A percentile compares a stretch with the other conserved stretches of the same genome.
These are phyloP conservation scores for Suillus subaureus DNA, from an alignment of 768 basidiomycete species.

Conservation along the genomic window DNA sequence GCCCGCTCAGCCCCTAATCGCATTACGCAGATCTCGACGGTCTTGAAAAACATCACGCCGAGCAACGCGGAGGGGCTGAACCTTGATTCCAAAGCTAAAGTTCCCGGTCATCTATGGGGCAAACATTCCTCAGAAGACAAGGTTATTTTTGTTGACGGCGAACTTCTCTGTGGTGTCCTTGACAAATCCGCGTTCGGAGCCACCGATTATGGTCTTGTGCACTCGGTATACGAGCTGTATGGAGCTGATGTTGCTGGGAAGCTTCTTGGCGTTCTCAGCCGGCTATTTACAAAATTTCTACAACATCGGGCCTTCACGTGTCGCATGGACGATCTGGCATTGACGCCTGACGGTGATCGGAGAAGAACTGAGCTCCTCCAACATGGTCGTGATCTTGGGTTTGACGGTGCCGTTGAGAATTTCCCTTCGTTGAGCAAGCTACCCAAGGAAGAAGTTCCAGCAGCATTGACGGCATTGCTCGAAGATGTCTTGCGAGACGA, in stretches of 20 bases:
- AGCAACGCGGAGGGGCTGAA: constrained; percentile 77
- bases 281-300: constrained; percentile 95
- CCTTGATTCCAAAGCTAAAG: constrained; percentile 84
- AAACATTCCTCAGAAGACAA: constrained; percentile 78
- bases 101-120: constrained; percentile 86
- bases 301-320: constrained; percentile 98
- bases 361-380: constrained; percentile 68
- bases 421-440: constrained; percentile 72
- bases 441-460: constrained; percentile 54
- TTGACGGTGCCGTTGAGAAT: constrained; percentile 86
- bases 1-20: constrained; percentile 7
- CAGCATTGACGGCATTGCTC: constrained; percentile 65
- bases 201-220: constrained; percentile 93
- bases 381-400: constrained; percentile 72
- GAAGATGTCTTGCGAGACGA: constrained; percentile 95
- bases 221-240: constrained; percentile 96
- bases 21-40: constrained; percentile 78
- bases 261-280: constrained; percentile 89
- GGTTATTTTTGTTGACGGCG: constrained; percentile 89
- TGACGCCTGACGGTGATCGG: constrained; percentile 81
- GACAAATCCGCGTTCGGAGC: constrained; percentile 99
- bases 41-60: constrained; percentile 91
- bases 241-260: constrained; percentile 87
- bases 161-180: constrained; percentile 89
- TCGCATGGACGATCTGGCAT: constrained; percentile 95